Conservation (phyloP, 768 basidiomycete genomes). For the Auricularia cornea region DNA sequence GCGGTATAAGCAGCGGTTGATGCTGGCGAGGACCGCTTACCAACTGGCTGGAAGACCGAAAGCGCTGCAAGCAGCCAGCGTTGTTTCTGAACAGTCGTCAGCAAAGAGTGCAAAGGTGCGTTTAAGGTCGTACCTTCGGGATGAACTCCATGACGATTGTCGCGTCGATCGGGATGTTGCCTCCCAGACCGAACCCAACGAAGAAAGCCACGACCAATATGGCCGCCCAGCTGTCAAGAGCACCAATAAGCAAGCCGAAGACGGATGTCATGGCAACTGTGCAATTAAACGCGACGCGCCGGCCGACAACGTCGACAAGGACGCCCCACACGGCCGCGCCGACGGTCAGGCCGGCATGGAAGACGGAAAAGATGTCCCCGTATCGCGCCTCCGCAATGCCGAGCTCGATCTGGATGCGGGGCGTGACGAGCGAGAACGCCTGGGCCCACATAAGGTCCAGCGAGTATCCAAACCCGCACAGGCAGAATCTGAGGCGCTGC, state of each 20-base stretch:
- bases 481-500: neutral
- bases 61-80: constrained; percentile 52
- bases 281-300: constrained; percentile 42
- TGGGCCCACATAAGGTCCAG: neutral
- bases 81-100: constrained; percentile 12
- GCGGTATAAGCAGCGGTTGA: constrained; percentile 24
- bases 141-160: constrained; percentile 36
- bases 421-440: constrained; percentile 4
- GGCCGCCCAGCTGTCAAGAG: constrained; percentile 37
- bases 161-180: constrained; percentile 50
- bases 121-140: neutral
- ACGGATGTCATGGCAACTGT: constrained; percentile 46
- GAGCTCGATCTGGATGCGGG: neutral
- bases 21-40: constrained; percentile 39
- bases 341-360: constrained; percentile 46
- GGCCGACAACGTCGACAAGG: constrained; percentile 44
- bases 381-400: neutral
- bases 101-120: neutral
- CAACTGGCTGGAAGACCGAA: constrained; percentile 56
- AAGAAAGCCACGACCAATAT: constrained; percentile 34
- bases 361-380: constrained; percentile 26
- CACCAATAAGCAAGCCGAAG: constrained; percentile 45
- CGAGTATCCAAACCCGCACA: neutral
- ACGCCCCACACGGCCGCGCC: constrained; percentile 43
- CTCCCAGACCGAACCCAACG: constrained; percentile 35